Base-by-base conservation (phyloP, 108 stramenopile genomes). In the Cyclotella sp. region DNA sequence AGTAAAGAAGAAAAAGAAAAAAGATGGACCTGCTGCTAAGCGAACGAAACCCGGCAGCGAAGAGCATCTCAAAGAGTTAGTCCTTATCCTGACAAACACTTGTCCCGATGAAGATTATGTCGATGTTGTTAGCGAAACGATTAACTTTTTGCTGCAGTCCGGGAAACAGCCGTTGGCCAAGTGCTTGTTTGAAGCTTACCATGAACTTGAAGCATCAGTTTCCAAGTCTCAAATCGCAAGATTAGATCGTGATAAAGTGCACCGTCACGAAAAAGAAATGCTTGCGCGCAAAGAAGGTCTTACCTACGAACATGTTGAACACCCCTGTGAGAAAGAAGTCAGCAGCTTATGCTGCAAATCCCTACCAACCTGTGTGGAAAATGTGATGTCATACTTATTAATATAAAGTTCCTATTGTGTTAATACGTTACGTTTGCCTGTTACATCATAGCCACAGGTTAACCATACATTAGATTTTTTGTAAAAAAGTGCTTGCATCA, bases 11-110 rank as follows among this genome's bases (percentile, higher is more conserved):
- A 92, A 90, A 68, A 87, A 82, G 65, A 83, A 83, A 54, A 84
- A 68, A 49, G 85, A 87, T 55, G 79, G 75, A 54, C 67, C 78
- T 13, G 68, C 66, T 13, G 79, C 78, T 21, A 75, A 78, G 8
- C 78, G 84, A 65, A 80, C 84, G 46, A 84, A 84, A 70, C 92
- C 93, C 6, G 96, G 96, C 28, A 94, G 93, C 67, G 86, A 83
- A 63, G 90, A 93, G 64, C 93, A 96, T 55, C 77, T 96, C 40
- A 71, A 83, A 28, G 76, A 85, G 40, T 72, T 95, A 52, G 83
- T 90, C 9, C 53, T 29, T 13, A 81, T 75, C 7, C 58, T 96
- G 61, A 84, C 68, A 1, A 65, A 73, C 19, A 63, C 70, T 44
- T 90, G 90, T 53, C 80, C 90, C 0, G 86, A 86, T 71, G 63